phyloP scores from a whole-genome alignment of 192 early-diverging fungal species.

The Umbelopsis ramanniana region DNA sequence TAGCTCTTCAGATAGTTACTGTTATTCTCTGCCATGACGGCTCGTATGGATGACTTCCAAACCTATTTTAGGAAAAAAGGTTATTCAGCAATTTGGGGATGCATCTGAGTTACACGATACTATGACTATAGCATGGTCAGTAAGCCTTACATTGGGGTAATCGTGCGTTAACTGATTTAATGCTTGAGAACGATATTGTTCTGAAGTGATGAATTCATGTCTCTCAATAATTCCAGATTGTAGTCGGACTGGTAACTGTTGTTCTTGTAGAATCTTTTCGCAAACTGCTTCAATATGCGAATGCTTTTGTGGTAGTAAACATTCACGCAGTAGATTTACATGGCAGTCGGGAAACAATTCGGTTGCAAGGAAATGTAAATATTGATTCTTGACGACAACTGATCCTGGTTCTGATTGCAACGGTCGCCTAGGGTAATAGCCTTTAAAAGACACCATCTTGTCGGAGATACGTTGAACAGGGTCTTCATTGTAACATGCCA shows the following conservation, averaged over 20 bases:
- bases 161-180: slow-evolving; percentile 25
- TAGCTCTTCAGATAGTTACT: slow-evolving; percentile 41
- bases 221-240: slow-evolving; percentile 28
- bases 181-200: slow-evolving; percentile 26
- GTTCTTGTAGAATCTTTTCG: slow-evolving; percentile 15
- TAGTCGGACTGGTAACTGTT: slow-evolving; percentile 30
- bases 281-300: slow-evolving; percentile 34
- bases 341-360: slow-evolving; percentile 48
- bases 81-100: not conserved
- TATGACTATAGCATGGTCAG: not conserved
- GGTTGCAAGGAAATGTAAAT: slow-evolving; percentile 26
- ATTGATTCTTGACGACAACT: slow-evolving; percentile 30
- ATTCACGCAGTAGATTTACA: slow-evolving; percentile 34
- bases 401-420: slow-evolving; percentile 19
- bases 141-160: slow-evolving; percentile 35
- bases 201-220: slow-evolving; percentile 20
- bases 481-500: slow-evolving; percentile 33
- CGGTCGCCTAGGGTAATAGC: slow-evolving; percentile 38
- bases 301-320: slow-evolving; percentile 24
- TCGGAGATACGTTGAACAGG: slow-evolving; percentile 42
- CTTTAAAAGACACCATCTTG: slow-evolving; percentile 35
- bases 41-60: slow-evolving; percentile 51
- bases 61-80: slow-evolving; percentile 27
- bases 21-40: slow-evolving; percentile 51
- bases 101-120: not conserved